phyloP scores from a whole-genome alignment of 2,329 filamentous ascomycete genomes.

The Alternaria rosae region DNA sequence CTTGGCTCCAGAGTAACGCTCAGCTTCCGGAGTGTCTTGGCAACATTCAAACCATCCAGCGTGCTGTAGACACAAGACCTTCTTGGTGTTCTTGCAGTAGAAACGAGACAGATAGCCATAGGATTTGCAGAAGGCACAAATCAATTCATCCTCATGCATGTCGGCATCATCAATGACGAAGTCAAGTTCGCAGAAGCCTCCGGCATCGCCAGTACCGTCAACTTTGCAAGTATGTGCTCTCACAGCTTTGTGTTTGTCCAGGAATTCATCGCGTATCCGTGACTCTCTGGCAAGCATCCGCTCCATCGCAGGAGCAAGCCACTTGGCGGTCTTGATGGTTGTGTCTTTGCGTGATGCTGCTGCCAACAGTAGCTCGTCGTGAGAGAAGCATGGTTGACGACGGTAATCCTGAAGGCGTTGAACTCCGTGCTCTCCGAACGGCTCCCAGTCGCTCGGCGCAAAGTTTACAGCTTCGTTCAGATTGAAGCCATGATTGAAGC shows the following conservation, averaged over 20 bases:
- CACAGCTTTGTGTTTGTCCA: slow-evolving; percentile 67
- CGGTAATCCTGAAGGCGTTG: slow-evolving; percentile 86
- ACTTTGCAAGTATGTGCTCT: slow-evolving; percentile 47
- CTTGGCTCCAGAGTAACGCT: slow-evolving; percentile 66
- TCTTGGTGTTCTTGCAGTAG: slow-evolving; percentile 81
- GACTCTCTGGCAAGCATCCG: slow-evolving; percentile 79
- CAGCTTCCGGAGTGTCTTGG: slow-evolving; percentile 65
- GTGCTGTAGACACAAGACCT: slow-evolving; percentile 82
- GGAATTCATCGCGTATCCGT: slow-evolving; percentile 71
- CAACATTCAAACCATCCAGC: slow-evolving; percentile 85
- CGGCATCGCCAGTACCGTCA: slow-evolving; percentile 60
- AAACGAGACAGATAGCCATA: slow-evolving; percentile 93
- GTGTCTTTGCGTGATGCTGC: slow-evolving; percentile 78
- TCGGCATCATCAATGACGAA: slow-evolving; percentile 65
- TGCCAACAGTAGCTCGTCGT: slow-evolving; percentile 92
- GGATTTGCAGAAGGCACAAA: slow-evolving; percentile 89
- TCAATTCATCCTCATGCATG: slow-evolving; percentile 88
- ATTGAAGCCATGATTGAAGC: slow-evolving; percentile 98
- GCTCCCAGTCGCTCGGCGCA: slow-evolving; percentile 93
- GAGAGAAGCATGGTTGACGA: slow-evolving; percentile 94
- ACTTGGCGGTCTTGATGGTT: slow-evolving; percentile 90
- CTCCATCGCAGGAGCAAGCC: slow-evolving; percentile 87
- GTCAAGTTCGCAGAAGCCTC: slow-evolving; percentile 38
- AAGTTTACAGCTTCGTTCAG: slow-evolving; percentile 99
- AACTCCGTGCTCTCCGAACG: slow-evolving; percentile 85